Percentiles rank a stretch among this genome's conserved stretches.
Evolutionary conservation across 495 filamentous ascomycete genomes (phyloP).

Genomic region (Barbatosphaeria neglecta): DNA sequence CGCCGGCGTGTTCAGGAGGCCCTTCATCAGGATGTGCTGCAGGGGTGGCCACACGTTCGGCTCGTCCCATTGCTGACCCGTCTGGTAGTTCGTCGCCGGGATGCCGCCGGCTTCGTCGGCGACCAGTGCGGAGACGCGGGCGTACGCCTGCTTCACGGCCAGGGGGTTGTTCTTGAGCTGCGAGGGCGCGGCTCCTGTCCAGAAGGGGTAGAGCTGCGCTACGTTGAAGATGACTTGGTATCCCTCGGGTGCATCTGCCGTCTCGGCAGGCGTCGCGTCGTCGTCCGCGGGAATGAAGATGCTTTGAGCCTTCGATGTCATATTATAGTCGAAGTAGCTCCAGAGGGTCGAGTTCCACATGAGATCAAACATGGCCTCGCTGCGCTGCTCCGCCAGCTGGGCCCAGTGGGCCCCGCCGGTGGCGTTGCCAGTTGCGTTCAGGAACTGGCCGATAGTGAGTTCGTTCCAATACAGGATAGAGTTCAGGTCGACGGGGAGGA

Average conservation of each 20-base stretch:
- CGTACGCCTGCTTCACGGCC: conserved; percentile 27
- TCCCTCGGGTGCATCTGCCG: conserved; percentile 20
- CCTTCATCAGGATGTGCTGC: conserved; percentile 35
- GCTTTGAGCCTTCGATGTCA: conserved; percentile 28
- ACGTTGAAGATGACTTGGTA: conserved; percentile 28
- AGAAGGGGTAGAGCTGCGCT: conserved; percentile 39
- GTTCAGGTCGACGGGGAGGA: conserved; percentile 37
- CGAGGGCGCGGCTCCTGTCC: conserved; percentile 35
- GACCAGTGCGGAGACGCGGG: conserved; percentile 22
- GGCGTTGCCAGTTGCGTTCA: conserved; percentile 17
- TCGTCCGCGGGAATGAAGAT: conserved; percentile 25
- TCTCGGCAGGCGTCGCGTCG: conserved; percentile 19
- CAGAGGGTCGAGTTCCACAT: conserved; percentile 36
- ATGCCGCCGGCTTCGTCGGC: conserved; percentile 27
- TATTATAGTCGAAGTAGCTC: conserved; percentile 42
- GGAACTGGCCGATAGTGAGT: conserved; percentile 25
- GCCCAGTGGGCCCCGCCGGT: conserved; percentile 19
- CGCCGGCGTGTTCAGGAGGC: conserved; percentile 31
- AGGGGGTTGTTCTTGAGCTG: conserved; percentile 32
- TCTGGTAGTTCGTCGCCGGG: conserved; percentile 30
- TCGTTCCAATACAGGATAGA: conserved; percentile 40
- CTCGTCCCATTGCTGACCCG: conserved; percentile 42
- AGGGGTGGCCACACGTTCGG: conserved; percentile 41
- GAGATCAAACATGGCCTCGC: conserved; percentile 30
- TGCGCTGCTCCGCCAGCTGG: conserved; percentile 20